Percentiles rank a stretch among this genome's conserved stretches.
These are phyloP conservation scores for Hondaea fermentalgiana DNA, from an alignment of 108 stramenopile genomes.

Conservation along the genomic window DNA sequence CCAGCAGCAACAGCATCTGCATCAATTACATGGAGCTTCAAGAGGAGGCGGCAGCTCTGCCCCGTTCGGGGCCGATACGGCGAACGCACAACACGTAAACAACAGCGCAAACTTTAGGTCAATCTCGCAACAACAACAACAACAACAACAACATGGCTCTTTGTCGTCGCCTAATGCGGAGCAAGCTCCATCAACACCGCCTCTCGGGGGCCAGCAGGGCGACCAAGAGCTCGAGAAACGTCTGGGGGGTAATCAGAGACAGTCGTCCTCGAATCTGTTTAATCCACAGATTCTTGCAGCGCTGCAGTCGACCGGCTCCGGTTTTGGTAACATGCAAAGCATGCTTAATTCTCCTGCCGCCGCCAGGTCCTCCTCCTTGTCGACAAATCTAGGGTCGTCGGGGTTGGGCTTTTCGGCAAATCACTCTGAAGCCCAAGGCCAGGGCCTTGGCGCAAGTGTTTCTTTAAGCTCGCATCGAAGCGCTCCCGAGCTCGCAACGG, in stretches of 20 bases:
- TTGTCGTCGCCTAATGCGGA: no score
- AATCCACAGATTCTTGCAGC: not conserved
- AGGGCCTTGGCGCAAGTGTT: not conserved
- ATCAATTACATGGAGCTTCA: no score
- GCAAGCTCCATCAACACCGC: no score
- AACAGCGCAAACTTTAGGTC: not conserved
- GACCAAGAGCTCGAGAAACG: not conserved
- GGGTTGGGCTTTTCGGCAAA: not conserved
- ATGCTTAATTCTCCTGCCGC: not conserved
- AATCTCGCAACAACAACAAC: not conserved
- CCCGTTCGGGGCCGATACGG: no score
- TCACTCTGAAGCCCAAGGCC: not conserved
- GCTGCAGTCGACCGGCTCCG: not conserved
- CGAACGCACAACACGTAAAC: no score
- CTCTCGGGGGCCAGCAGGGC: no score
- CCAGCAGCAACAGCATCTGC: not conserved
- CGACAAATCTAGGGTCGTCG: not conserved
- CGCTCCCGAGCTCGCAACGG: not conserved
- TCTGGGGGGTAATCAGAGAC: not conserved
- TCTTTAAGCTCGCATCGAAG: not conserved
- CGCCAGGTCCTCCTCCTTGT: not conserved
- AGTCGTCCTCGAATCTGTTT: not conserved
- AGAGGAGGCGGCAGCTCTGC: no score
- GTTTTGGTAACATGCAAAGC: not conserved
- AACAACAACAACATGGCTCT: no score